These are phyloP conservation scores for Eutrema heterophyllum DNA, from an alignment of 345 rosid species.

Conservation along the genomic window DNA sequence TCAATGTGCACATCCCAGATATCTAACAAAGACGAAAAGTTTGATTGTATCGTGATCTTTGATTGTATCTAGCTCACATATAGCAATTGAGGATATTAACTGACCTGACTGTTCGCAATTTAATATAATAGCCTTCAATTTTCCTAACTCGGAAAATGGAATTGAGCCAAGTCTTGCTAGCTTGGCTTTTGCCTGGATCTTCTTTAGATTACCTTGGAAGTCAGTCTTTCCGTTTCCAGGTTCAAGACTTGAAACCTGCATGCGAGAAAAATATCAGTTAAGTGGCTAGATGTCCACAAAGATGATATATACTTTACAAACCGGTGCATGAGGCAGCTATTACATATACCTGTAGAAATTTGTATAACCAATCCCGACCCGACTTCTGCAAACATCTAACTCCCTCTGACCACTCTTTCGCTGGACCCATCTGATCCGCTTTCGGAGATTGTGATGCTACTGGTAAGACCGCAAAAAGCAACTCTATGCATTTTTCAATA, in stretches of 20 bases:
- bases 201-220: constrained; percentile 41
- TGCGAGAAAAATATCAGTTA: constrained; percentile 1
- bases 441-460: constrained; percentile 35
- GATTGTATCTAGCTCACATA: background rate
- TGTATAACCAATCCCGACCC: constrained; percentile 55
- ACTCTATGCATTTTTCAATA: constrained; percentile 62
- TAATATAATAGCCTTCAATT: constrained; percentile 54
- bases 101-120: constrained; percentile 57
- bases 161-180: constrained; percentile 56
- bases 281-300: background rate
- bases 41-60: background rate
- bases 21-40: constrained; percentile 38
- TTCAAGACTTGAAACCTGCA: constrained; percentile 51
- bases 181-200: constrained; percentile 70
- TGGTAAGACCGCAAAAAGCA: constrained; percentile 62
- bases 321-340: background rate
- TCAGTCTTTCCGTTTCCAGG: constrained; percentile 28
- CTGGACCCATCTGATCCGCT: constrained; percentile 28
- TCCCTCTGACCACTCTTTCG: constrained; percentile 63
- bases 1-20: constrained; percentile 69
- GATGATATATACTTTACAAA: background rate
- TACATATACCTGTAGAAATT: constrained; percentile 61
- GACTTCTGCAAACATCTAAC: constrained; percentile 71
- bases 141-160: constrained; percentile 56
- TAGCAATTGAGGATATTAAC: constrained; percentile 27